phyloP scores from a whole-genome alignment of 2,329 filamentous ascomycete species.

The Hypoxylon sp. region DNA sequence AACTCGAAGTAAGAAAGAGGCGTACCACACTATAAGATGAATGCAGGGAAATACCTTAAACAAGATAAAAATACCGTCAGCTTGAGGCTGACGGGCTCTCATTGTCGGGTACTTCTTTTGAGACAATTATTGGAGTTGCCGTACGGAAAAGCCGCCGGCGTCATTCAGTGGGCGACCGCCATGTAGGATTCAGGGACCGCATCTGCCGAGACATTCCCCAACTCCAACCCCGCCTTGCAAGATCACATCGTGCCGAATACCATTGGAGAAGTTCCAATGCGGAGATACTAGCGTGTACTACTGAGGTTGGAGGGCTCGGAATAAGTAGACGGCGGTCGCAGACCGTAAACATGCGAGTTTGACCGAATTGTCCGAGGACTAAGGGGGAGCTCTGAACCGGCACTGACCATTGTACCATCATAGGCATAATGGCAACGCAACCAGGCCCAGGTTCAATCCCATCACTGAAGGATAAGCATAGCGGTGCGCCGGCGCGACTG shows the following conservation, averaged over 20 bases:
- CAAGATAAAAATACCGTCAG: neutral
- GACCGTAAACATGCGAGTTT: neutral
- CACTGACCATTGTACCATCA: neutral
- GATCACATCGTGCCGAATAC: conserved; percentile 14
- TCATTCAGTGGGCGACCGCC: neutral
- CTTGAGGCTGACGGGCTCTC: neutral
- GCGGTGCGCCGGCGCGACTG: conserved; percentile 46
- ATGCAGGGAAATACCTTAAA: neutral
- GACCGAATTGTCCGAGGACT: neutral
- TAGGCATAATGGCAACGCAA: conserved; percentile 23
- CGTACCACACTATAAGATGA: neutral
- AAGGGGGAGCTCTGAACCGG: neutral
- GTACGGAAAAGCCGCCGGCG: neutral
- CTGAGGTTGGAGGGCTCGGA: conserved; percentile 11
- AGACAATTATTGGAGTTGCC: neutral
- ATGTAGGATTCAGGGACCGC: conserved; percentile 10
- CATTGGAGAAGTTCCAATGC: conserved; percentile 16
- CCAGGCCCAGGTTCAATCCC: conserved; percentile 28
- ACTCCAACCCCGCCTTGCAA: conserved; percentile 38
- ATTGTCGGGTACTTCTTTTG: neutral
- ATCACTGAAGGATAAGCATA: conserved; percentile 45
- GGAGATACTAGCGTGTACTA: conserved; percentile 7
- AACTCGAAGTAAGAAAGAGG: neutral
- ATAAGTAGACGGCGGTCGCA: conserved; percentile 25
- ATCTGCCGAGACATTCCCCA: conserved; percentile 41